These are phyloP conservation scores for Torrubiellomyces zombiae DNA, from an alignment of 2,329 filamentous ascomycete species.

Conservation along the genomic window DNA sequence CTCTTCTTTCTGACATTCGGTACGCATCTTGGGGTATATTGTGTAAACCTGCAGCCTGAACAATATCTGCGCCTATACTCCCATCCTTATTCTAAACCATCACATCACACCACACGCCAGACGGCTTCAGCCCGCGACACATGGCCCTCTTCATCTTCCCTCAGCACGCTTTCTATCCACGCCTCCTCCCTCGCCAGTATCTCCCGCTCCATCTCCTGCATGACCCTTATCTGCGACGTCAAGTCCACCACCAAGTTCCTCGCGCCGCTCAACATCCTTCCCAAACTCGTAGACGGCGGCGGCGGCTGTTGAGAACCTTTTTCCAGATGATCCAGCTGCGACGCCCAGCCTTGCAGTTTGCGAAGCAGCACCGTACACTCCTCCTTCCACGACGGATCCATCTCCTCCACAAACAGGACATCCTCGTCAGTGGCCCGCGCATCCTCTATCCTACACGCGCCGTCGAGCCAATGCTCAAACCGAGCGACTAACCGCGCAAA, in stretches of 20 bases:
- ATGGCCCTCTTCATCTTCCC: slow-evolving; percentile 20
- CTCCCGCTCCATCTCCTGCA: slow-evolving; percentile 44
- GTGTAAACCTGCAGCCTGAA: no score
- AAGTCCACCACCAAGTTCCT: slow-evolving; percentile 36
- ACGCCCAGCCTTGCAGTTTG: slow-evolving; percentile 36
- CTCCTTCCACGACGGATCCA: slow-evolving; percentile 41
- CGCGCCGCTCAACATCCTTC: slow-evolving; percentile 29
- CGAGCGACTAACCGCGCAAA: slow-evolving; percentile 35
- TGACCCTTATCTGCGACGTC: slow-evolving; percentile 43
- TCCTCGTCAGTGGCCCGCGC: slow-evolving; percentile 18
- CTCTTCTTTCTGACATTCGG: no score
- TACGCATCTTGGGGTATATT: no score
- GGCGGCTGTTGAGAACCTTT: slow-evolving; percentile 5
- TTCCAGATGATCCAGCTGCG: slow-evolving; percentile 19
- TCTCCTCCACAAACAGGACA: slow-evolving; percentile 32
- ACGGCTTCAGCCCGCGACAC: slow-evolving; percentile 27
- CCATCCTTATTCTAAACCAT: not conserved
- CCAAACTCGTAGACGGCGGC: slow-evolving; percentile 20
- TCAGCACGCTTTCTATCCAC: slow-evolving; percentile 41
- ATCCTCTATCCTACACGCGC: slow-evolving; percentile 28
- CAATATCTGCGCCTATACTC: no score
- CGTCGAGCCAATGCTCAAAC: slow-evolving; percentile 43
- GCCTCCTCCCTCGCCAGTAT: slow-evolving; percentile 36
- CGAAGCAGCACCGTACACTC: slow-evolving; percentile 35
- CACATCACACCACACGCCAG: slow-evolving; percentile 23